Percentiles rank a stretch among this genome's conserved stretches.
Evolutionary conservation across 2,329 filamentous ascomycete species (phyloP).

Genomic region (Didymellaceae sp.): DNA sequence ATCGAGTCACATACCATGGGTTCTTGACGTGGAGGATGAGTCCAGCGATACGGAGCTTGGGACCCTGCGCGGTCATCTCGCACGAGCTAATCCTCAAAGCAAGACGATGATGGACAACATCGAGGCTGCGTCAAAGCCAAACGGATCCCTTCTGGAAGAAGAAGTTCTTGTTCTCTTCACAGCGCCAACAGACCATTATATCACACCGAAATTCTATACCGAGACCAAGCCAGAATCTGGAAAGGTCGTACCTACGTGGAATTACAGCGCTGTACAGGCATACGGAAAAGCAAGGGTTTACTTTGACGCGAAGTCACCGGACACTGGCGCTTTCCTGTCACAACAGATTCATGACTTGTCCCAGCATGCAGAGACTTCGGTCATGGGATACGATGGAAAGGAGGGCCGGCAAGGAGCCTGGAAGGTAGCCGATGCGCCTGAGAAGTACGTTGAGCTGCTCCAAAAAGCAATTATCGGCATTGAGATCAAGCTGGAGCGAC

Average conservation of each 20-base stretch:
- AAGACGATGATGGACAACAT: conserved; percentile 63
- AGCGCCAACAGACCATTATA: conserved; percentile 64
- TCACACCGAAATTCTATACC: conserved; percentile 69
- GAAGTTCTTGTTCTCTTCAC: conserved; percentile 71
- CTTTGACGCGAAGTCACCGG: conserved; percentile 55
- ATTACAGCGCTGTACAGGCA: conserved; percentile 70
- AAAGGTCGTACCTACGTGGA: conserved; percentile 75
- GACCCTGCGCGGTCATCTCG: conserved; percentile 66
- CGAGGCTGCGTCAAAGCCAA: conserved; percentile 45
- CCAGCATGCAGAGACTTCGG: conserved; percentile 56
- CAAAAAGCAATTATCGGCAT: conserved; percentile 35
- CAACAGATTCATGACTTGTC: conserved; percentile 63
- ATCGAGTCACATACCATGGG: conserved; percentile 35
- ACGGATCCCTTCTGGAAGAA: conserved; percentile 37
- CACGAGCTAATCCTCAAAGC: conserved; percentile 67
- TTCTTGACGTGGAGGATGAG: conserved; percentile 46
- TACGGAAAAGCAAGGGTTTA: conserved; percentile 66
- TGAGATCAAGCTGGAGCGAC: conserved; percentile 29
- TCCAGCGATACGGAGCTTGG: conserved; percentile 53
- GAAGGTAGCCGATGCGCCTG: conserved; percentile 65
- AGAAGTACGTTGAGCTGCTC: conserved; percentile 57
- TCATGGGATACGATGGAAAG: conserved; percentile 63
- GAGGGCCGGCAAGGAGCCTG: conserved; percentile 50
- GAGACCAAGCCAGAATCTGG: conserved; percentile 68
- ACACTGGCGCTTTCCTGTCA: conserved; percentile 57